Base-by-base conservation (phyloP, 768 basidiomycete genomes). In the Tylopilus felleus region DNA sequence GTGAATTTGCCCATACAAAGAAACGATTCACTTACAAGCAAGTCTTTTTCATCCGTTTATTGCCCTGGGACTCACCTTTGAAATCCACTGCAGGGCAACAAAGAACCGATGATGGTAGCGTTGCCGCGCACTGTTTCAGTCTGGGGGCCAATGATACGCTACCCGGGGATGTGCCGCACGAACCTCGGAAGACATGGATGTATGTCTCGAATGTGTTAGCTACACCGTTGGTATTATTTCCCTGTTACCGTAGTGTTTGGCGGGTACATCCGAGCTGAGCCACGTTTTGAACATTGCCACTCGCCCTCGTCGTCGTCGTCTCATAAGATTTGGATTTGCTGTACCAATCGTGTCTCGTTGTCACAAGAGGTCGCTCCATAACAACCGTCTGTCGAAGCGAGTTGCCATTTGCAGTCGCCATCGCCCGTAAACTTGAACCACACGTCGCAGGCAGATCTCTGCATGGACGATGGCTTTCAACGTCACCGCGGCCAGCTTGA, bases 1-100 rank as follows among this genome's bases (percentile, higher is more conserved):
- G 96, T 49, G 94, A 98, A 77, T 98, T 98, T 71, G 76, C 93
- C 38, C 82, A 86, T 60, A 98, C 95, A 33, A 86, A 88, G 75
- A 94, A 93, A 71, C 82, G 81, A 51, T 95, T 94, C 70, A 81
- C 77, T 29, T 93, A 85, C 75, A 89, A 83, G 93, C 93, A 67
- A 67, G 90, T 84, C 36, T 43, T 51, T 2, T 56, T 22, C 40
- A 13, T 17, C 6, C 28, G 16, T 13, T 47, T 49, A 31, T 28
- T 43, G 19, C 36, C 16, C 2, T 8, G 6, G 8, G 25, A 44
- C 54, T 60, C 41, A 53, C 28, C 13, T 47, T 51, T 49, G 43
- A 33, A 25, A 51, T 33, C 16, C 8, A 27, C 21, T 2, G 9
- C 49, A 78, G 76, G 55, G 65, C 67, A 29, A 77, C 76, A 45